Conservation (phyloP, 768 basidiomycete genomes). For the Lactarius quietus region DNA sequence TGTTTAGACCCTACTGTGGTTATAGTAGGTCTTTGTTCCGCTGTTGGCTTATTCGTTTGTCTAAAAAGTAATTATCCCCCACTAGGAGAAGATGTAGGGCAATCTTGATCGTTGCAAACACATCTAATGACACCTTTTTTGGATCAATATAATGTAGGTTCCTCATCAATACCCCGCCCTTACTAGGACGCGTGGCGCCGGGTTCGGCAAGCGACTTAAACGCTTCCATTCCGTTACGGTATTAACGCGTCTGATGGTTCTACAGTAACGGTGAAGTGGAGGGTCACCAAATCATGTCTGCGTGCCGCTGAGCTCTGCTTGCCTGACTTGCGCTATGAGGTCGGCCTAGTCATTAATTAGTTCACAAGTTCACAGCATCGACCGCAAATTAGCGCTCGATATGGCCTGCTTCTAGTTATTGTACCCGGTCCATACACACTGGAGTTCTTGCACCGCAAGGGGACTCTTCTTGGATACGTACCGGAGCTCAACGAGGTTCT, state of each 20-base stretch:
- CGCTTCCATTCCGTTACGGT: neutral
- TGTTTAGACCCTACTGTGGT: neutral
- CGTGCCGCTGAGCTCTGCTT: neutral
- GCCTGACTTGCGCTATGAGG: neutral
- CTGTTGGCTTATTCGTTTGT: neutral
- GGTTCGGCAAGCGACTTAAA: neutral
- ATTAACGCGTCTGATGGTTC: neutral
- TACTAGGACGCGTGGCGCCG: neutral
- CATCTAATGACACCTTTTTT: neutral
- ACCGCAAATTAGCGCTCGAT: neutral
- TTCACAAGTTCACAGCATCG: neutral
- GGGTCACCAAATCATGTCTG: neutral
- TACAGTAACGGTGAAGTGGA: neutral
- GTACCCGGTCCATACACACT: neutral
- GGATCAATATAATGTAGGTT: conserved; percentile 1
- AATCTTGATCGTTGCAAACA: neutral
- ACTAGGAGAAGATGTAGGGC: neutral
- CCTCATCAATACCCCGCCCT: neutral
- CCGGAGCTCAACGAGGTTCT: neutral
- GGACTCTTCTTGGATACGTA: neutral
- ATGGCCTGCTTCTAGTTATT: neutral
- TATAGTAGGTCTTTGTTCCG: neutral
- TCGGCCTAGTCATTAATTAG: neutral
- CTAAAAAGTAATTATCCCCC: neutral
- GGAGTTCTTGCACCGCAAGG: neutral